phyloP scores from a whole-genome alignment of 257 asterid species.

The Thymus mandschuricus region DNA sequence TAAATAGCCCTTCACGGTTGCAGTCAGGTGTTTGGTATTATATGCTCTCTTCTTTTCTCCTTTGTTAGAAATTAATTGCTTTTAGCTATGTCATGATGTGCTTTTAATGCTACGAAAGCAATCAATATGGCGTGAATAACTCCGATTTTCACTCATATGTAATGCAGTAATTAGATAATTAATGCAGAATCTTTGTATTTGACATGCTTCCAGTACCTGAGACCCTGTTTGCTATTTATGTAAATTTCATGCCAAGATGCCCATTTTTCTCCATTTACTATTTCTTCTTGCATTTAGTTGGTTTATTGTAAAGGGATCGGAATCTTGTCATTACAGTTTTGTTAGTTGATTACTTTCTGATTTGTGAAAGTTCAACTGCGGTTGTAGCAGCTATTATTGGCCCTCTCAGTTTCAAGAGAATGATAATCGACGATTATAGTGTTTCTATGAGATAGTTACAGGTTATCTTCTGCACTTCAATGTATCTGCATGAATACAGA shows the following conservation, averaged over 20 bases:
- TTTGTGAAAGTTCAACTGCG: not conserved
- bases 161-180: conserved; percentile 20
- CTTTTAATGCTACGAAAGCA: conserved; percentile 14
- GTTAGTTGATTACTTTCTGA: conserved; percentile 28
- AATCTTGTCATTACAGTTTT: conserved; percentile 14
- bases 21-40: conserved; percentile 16
- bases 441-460: not conserved
- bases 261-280: conserved; percentile 5
- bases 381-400: not conserved
- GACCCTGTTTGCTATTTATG: conserved; percentile 4
- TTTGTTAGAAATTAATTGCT: conserved; percentile 1
- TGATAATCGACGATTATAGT: not conserved
- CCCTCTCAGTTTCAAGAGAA: not conserved
- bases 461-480: conserved; percentile 10
- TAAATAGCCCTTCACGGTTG: conserved; percentile 24
- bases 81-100: conserved; percentile 24
- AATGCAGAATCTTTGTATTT: conserved; percentile 37
- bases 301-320: not conserved
- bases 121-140: conserved; percentile 37
- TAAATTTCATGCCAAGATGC: not conserved
- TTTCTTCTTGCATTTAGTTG: conserved; percentile 6
- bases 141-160: conserved; percentile 20
- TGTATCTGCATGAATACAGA: conserved; percentile 14
- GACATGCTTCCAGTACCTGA: conserved; percentile 5
- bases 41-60: not conserved